phyloP scores from a whole-genome alignment of 371 early-diverging fungal genomes.

The Apophysomyces trapeziformis region DNA sequence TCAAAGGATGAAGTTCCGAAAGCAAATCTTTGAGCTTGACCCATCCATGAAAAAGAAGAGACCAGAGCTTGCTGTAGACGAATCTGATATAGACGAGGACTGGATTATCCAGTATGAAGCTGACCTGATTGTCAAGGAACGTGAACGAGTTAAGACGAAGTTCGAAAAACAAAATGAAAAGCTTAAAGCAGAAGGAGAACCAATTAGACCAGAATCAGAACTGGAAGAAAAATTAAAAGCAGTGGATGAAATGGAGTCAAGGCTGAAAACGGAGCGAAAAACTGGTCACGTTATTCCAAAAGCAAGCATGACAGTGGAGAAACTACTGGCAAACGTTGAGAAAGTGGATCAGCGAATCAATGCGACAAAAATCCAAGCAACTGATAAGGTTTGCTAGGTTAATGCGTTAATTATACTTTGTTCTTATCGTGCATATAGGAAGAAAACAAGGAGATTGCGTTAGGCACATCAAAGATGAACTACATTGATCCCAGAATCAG shows the following conservation, averaged over 20 bases:
- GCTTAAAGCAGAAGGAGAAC: conserved; percentile 60
- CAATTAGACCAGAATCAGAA: conserved; percentile 53
- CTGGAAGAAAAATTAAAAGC: conserved; percentile 61
- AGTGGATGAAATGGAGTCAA: conserved; percentile 49
- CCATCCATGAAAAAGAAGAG: conserved; percentile 76
- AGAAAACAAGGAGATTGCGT: conserved; percentile 96
- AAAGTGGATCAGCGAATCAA: conserved; percentile 73
- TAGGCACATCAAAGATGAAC: conserved; percentile 97
- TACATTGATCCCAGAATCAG: conserved; percentile 98
- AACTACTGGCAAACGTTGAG: conserved; percentile 63
- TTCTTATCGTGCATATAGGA: conserved; percentile 56
- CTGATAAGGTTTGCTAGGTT: conserved; percentile 67
- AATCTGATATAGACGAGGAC: conserved; percentile 84
- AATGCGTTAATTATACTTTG: not conserved
- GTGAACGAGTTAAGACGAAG: conserved; percentile 59
- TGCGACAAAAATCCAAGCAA: conserved; percentile 65
- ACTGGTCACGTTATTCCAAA: conserved; percentile 45
- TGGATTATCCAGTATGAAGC: conserved; percentile 71
- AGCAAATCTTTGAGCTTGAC: conserved; percentile 70
- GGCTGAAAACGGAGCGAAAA: conserved; percentile 56
- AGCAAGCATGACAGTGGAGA: conserved; percentile 56
- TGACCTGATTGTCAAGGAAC: conserved; percentile 61
- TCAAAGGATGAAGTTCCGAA: conserved; percentile 73
- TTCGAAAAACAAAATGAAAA: conserved; percentile 79
- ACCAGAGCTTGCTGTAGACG: conserved; percentile 65